Conservation (phyloP, 2,329 filamentous ascomycete genomes). For the Epichloe brachyelytri region DNA sequence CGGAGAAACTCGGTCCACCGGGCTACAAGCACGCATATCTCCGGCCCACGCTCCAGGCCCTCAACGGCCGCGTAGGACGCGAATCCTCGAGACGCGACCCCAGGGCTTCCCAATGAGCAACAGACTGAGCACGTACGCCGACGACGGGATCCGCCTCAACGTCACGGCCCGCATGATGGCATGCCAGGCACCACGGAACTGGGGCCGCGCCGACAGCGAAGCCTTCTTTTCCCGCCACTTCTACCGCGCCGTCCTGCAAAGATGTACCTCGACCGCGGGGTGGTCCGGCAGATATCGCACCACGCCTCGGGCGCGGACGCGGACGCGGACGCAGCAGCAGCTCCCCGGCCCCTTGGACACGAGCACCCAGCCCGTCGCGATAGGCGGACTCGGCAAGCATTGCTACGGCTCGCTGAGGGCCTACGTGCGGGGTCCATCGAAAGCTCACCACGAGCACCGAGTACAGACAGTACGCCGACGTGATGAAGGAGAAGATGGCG, state of each 20-base stretch:
- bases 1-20: conserved; percentile 74
- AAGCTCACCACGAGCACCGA: conserved; percentile 53
- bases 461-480: conserved; percentile 44
- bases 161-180: conserved; percentile 98
- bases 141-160: conserved; percentile 66
- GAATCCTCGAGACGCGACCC: conserved; percentile 63
- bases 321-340: conserved; percentile 1
- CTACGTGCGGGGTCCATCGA: conserved; percentile 67
- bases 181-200: conserved; percentile 88
- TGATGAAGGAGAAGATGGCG: conserved; percentile 53
- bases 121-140: conserved; percentile 45
- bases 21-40: conserved; percentile 74
- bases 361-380: conserved; percentile 68
- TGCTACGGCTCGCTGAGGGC: conserved; percentile 63
- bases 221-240: conserved; percentile 88
- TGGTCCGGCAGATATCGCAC: conserved; percentile 51
- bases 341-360: conserved; percentile 32
- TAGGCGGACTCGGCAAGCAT: conserved; percentile 70
- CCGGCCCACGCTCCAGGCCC: conserved; percentile 52
- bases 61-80: conserved; percentile 54
- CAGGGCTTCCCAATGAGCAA: conserved; percentile 91
- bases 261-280: conserved; percentile 75
- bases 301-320: not conserved
- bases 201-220: conserved; percentile 69
- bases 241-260: conserved; percentile 80